These are phyloP conservation scores for Debaryomyces coudertii DNA, from an alignment of 1,139 yeast species.

Conservation along the genomic window DNA sequence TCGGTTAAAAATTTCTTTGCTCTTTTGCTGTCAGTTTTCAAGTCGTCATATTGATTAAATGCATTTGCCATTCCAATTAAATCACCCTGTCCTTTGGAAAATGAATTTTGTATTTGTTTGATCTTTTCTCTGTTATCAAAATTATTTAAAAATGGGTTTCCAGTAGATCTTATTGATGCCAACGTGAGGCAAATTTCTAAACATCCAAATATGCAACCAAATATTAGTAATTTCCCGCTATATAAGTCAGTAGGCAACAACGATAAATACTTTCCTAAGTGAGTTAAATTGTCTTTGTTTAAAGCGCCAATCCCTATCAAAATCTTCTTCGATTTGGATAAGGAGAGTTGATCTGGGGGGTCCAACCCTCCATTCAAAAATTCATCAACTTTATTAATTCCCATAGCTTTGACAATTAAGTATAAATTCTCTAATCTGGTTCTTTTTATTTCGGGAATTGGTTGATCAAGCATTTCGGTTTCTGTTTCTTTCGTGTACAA, in stretches of 20 bases:
- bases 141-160: conserved; percentile 69
- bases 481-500: conserved; percentile 69
- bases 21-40: conserved; percentile 22
- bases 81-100: conserved; percentile 60
- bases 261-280: conserved; percentile 81
- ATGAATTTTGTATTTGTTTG: conserved; percentile 50
- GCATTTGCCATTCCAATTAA: conserved; percentile 64
- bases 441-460: conserved; percentile 86
- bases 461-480: conserved; percentile 63
- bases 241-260: conserved; percentile 83
- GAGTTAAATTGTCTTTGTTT: conserved; percentile 58
- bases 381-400: conserved; percentile 66
- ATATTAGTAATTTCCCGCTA: conserved; percentile 79
- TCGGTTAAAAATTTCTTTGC: conserved; percentile 59
- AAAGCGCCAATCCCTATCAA: conserved; percentile 78
- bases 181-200: conserved; percentile 73
- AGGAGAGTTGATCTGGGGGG: conserved; percentile 66
- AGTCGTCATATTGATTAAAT: conserved; percentile 54
- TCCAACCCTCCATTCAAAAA: conserved; percentile 80
- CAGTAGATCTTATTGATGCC: conserved; percentile 74
- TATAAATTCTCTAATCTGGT: conserved; percentile 82
- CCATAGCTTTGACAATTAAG: conserved; percentile 86
- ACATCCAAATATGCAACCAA: conserved; percentile 83
- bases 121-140: conserved; percentile 67
- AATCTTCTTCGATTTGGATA: conserved; percentile 63